These are phyloP conservation scores for Litsea cubeba DNA, from an alignment of 164 flowering plant genomes.

Conservation along the genomic window DNA sequence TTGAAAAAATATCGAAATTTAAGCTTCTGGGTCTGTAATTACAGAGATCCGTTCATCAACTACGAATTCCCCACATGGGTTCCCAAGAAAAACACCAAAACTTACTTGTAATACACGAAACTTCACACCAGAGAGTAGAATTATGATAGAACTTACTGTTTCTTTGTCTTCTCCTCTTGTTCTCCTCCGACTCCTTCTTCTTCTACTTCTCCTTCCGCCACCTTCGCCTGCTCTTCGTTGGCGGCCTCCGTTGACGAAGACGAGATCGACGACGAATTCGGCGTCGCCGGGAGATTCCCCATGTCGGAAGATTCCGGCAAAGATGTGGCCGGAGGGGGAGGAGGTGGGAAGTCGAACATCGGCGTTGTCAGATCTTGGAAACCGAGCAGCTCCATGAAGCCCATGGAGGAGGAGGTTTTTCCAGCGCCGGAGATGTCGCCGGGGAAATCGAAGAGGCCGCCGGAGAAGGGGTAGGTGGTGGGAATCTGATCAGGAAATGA, in stretches of 20 bases:
- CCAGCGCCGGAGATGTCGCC: slow-evolving; percentile 10
- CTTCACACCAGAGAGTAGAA: neutral
- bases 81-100: neutral
- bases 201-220: slow-evolving; percentile 26
- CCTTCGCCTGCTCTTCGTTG: slow-evolving; percentile 26
- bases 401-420: slow-evolving; percentile 13
- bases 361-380: slow-evolving; percentile 35
- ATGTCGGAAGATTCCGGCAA: slow-evolving; percentile 49
- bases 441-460: slow-evolving; percentile 32
- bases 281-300: slow-evolving; percentile 59
- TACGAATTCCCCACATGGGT: neutral
- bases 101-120: neutral
- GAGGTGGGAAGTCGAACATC: slow-evolving; percentile 34
- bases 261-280: slow-evolving; percentile 69
- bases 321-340: slow-evolving; percentile 6
- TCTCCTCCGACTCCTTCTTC: slow-evolving; percentile 32
- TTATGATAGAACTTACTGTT: slow-evolving; percentile 9
- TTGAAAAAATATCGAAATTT: neutral
- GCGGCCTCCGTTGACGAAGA: slow-evolving; percentile 62
- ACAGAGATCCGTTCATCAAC: neutral
- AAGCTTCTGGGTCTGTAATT: neutral
- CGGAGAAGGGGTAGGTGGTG: slow-evolving; percentile 15
- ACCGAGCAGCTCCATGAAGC: slow-evolving; percentile 55
- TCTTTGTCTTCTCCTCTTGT: slow-evolving; percentile 42
- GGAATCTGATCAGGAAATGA: slow-evolving; percentile 33